Evolutionary conservation across 2,329 filamentous ascomycete species (phyloP), one percentile per base, ranked within the genome.

Genomic region (Fusarium sp.): DNA sequence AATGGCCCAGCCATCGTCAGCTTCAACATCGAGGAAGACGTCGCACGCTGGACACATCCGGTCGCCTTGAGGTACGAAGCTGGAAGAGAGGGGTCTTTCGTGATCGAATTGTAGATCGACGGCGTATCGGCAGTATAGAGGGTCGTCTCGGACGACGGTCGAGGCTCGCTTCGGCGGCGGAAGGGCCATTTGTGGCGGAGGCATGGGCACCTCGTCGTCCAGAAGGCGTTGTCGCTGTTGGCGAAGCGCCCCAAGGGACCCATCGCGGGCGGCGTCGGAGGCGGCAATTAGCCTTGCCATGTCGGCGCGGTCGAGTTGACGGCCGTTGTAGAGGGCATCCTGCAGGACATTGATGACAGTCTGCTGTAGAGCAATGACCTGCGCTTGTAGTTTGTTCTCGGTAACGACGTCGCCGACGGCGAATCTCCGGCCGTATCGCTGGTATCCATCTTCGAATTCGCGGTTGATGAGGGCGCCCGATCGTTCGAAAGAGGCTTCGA

Each of bases 291-390:
- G 67, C 30, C 62, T 50, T 7, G 62, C 65, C 70, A 73, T 73
- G 28, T 73, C 71, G 11, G 43, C 42, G 10, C 65, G 62, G 7
- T 70, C 69, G 36, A 73, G 69, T 19, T 62, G 64, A 2, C 71
- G 56, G 21, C 67, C 71, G 46, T 60, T 51, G 10, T 67, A 65
- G 0, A 73, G 45, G 14, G 71, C 71, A 48, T 73, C 70, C 26
- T 73, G 71, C 0, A 73, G 44, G 11, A 73, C 71, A 26, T 70
- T 62, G 23, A 73, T 73, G 15, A 73, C 71, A 12, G 71, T 73
- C 46, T 73, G 71, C 45, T 73, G 71, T 14, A 73, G 55, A 1
- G 70, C 56, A 20, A 73, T 73, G 10, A 73, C 69, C 21, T 73
- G 71, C 2, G 71, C 71, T 20, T 73, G 71, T 2, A 73, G 11